A percentile compares a stretch with the other conserved stretches of the same genome.
Conservation (phyloP, 140 eudicot species). For the Bidens hawaiensis region DNA sequence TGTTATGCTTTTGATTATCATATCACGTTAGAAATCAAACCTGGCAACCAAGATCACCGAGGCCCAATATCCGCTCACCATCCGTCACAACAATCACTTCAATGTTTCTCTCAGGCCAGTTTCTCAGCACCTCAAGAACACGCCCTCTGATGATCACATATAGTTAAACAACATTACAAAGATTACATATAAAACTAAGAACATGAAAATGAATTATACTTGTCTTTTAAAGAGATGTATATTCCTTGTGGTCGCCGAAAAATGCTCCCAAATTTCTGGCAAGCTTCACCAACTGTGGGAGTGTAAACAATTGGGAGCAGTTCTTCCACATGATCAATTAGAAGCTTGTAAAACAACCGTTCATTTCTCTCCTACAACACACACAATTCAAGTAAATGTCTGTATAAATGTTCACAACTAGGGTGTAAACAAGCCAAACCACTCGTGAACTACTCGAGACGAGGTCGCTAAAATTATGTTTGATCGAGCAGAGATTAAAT, state of each 20-base stretch:
- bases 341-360: slow-evolving; percentile 72
- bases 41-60: slow-evolving; percentile 96
- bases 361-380: slow-evolving; percentile 58
- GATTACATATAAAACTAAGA: neutral
- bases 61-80: slow-evolving; percentile 86
- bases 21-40: slow-evolving; percentile 5
- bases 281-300: slow-evolving; percentile 81
- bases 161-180: too few species aligned
- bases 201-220: slow-evolving; percentile 35
- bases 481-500: neutral
- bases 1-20: too few species aligned
- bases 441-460: too few species aligned
- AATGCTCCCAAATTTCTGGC: slow-evolving; percentile 81
- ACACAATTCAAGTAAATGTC: neutral
- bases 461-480: neutral
- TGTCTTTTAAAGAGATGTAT: slow-evolving; percentile 66
- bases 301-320: slow-evolving; percentile 74
- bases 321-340: slow-evolving; percentile 68
- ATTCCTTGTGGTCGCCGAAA: slow-evolving; percentile 82
- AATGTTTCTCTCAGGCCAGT: slow-evolving; percentile 75
- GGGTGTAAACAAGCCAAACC: too few species aligned
- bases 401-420: too few species aligned
- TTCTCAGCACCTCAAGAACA: slow-evolving; percentile 70
- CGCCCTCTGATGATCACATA: slow-evolving; percentile 48
- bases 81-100: slow-evolving; percentile 90